Percentiles rank a stretch among this genome's conserved stretches.
Evolutionary conservation across 345 rosid species (phyloP).

Genomic region (Sisymbrium altissimum): DNA sequence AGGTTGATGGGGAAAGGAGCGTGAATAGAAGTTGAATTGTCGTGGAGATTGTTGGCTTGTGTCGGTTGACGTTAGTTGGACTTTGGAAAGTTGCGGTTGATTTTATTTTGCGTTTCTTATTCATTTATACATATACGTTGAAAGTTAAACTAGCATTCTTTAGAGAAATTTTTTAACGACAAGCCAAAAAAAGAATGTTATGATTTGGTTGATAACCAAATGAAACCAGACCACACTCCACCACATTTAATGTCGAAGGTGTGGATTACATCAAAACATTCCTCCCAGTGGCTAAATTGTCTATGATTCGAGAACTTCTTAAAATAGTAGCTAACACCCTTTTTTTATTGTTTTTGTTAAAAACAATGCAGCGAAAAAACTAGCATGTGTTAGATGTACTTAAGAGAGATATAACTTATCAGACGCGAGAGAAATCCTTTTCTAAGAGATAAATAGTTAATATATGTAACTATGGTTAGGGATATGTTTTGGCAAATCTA

Average conservation of each 20-base stretch:
- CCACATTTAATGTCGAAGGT: neutral
- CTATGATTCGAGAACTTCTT: neutral
- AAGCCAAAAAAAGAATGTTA: slow-evolving; percentile 1
- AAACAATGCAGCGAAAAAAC: too few relatives aligned
- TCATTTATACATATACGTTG: neutral
- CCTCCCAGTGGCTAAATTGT: neutral
- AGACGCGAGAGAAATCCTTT: neutral
- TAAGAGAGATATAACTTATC: neutral
- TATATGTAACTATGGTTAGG: neutral
- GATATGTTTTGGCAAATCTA: neutral
- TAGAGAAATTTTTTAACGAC: neutral
- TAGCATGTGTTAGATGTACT: neutral
- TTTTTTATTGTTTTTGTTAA: too few relatives aligned
- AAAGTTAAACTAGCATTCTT: neutral
- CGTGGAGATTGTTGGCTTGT: slow-evolving; percentile 25
- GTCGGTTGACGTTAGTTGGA: slow-evolving; percentile 31
- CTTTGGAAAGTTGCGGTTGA: slow-evolving; percentile 9
- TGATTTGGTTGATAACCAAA: slow-evolving; percentile 1
- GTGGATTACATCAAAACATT: slow-evolving; percentile 15
- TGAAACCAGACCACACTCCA: neutral
- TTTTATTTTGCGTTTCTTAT: slow-evolving; percentile 14
- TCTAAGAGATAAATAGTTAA: neutral
- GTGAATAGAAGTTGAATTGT: slow-evolving; percentile 28
- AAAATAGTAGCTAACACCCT: neutral
- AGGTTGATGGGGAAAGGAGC: slow-evolving; percentile 25